Conservation (phyloP, 192 early-diverging fungal genomes). For the Lobosporangium transversale region DNA sequence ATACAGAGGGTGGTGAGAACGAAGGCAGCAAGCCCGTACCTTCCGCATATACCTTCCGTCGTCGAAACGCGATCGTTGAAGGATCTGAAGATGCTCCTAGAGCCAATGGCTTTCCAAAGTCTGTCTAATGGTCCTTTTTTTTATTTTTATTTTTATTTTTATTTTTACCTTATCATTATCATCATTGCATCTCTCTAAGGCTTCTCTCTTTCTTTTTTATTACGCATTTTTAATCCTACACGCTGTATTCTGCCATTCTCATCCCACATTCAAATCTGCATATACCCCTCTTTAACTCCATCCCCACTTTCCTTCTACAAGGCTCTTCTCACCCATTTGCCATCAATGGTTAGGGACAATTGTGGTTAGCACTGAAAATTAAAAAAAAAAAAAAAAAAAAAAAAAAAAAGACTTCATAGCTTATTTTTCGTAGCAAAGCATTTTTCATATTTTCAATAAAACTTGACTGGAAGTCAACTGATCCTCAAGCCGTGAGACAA, state of each 20-base stretch:
- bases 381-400: background rate
- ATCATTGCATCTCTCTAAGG: background rate
- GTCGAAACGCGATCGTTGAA: conserved; percentile 47
- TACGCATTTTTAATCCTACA: no score
- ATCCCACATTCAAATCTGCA: no score
- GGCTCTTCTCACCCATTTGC: no score
- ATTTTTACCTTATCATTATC: no score
- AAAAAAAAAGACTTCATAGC: background rate
- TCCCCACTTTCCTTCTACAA: no score
- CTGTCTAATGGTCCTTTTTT: conserved; percentile 4
- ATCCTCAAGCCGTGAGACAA: background rate
- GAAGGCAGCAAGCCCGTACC: conserved; percentile 15
- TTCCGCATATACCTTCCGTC: conserved; percentile 45
- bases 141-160: background rate
- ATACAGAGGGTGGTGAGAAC: background rate
- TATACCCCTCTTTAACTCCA: no score
- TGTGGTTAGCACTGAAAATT: no score
- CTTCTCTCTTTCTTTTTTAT: background rate
- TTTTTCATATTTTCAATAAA: no score
- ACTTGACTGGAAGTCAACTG: no score
- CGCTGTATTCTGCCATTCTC: no score
- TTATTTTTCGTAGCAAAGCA: no score
- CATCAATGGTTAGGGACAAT: no score
- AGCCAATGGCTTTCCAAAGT: conserved; percentile 24
- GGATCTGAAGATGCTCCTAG: conserved; percentile 48